Percentiles rank a stretch among this genome's conserved stretches.
phyloP scores from a whole-genome alignment of 1,284 basidiomycete genomes.

The Rugosomyces carneus region DNA sequence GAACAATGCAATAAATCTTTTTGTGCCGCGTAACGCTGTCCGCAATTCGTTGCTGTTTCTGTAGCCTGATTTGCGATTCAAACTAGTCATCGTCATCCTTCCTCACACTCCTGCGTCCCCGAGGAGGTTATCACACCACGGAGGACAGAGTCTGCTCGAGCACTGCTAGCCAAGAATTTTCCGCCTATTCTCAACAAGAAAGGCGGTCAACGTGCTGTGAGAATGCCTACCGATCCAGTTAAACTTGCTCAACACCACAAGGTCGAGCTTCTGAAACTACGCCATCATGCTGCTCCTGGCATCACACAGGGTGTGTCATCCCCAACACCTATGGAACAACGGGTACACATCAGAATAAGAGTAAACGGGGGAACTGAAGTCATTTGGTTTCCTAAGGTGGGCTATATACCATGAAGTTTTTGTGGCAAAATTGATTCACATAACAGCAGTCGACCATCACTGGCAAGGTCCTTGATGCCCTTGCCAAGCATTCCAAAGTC shows the following conservation, averaged over 20 bases:
- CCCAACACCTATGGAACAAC: slow-evolving; percentile 43
- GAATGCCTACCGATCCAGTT: slow-evolving; percentile 42
- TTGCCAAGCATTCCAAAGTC: slow-evolving; percentile 32
- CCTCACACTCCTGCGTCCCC: slow-evolving; percentile 44
- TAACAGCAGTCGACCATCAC: slow-evolving; percentile 36
- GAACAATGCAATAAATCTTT: slow-evolving; percentile 49
- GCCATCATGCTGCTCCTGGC: slow-evolving; percentile 57
- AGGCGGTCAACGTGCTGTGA: slow-evolving; percentile 20
- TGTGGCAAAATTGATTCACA: too few species aligned
- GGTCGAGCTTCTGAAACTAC: slow-evolving; percentile 66
- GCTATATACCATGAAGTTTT: slow-evolving; percentile 1
- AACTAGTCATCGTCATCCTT: slow-evolving; percentile 59
- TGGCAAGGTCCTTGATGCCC: slow-evolving; percentile 45
- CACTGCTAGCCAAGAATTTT: slow-evolving; percentile 53
- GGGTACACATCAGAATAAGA: slow-evolving; percentile 48
- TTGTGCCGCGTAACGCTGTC: slow-evolving; percentile 48
- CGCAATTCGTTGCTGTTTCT: not conserved
- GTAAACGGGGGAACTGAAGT: slow-evolving; percentile 29
- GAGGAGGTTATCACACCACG: slow-evolving; percentile 11
- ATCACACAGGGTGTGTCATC: slow-evolving; percentile 48
- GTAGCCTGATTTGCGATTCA: slow-evolving; percentile 8
- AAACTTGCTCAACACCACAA: slow-evolving; percentile 50
- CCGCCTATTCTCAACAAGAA: slow-evolving; percentile 22
- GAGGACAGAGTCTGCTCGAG: slow-evolving; percentile 46
- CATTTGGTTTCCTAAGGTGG: slow-evolving; percentile 69